phyloP scores from a whole-genome alignment of 768 basidiomycete species.

The Naganishia kalamii region DNA sequence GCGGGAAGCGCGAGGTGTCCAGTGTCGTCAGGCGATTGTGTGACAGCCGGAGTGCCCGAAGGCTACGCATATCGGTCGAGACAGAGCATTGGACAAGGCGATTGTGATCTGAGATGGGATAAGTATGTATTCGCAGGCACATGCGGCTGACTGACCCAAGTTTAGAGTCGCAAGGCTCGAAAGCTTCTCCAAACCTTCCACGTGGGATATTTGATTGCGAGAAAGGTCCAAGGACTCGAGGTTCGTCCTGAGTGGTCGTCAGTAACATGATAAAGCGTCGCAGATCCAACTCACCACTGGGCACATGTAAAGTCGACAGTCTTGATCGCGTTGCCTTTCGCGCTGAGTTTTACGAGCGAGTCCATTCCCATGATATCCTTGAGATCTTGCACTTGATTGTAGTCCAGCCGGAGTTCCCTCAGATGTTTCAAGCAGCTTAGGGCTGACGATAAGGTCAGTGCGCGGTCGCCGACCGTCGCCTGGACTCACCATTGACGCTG shows the following conservation, averaged over 20 bases:
- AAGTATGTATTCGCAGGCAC: not conserved
- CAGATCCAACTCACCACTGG: slow-evolving; percentile 51
- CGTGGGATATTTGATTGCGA: slow-evolving; percentile 60
- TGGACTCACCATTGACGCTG: slow-evolving; percentile 69
- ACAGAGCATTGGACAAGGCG: slow-evolving; percentile 53
- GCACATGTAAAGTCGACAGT: slow-evolving; percentile 58
- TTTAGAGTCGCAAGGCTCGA: slow-evolving; percentile 61
- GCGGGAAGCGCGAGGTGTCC: slow-evolving; percentile 57
- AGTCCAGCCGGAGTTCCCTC: slow-evolving; percentile 82
- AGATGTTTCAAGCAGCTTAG: slow-evolving; percentile 75
- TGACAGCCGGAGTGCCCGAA: slow-evolving; percentile 80
- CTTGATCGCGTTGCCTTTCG: slow-evolving; percentile 66
- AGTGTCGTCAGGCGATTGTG: slow-evolving; percentile 68
- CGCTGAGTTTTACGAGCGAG: slow-evolving; percentile 72
- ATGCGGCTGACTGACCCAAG: slow-evolving; percentile 60
- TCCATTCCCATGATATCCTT: slow-evolving; percentile 75
- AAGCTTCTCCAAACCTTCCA: slow-evolving; percentile 56
- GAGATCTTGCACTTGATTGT: slow-evolving; percentile 66
- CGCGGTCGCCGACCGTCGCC: not conserved
- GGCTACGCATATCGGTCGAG: slow-evolving; percentile 53
- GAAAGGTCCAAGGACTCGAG: slow-evolving; percentile 79
- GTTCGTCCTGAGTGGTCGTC: slow-evolving; percentile 36
- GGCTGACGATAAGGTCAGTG: slow-evolving; percentile 52
- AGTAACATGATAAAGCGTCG: not conserved
- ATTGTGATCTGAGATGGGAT: slow-evolving; percentile 62